Conservation (phyloP, 768 basidiomycete species). For the Auricularia sp. region DNA sequence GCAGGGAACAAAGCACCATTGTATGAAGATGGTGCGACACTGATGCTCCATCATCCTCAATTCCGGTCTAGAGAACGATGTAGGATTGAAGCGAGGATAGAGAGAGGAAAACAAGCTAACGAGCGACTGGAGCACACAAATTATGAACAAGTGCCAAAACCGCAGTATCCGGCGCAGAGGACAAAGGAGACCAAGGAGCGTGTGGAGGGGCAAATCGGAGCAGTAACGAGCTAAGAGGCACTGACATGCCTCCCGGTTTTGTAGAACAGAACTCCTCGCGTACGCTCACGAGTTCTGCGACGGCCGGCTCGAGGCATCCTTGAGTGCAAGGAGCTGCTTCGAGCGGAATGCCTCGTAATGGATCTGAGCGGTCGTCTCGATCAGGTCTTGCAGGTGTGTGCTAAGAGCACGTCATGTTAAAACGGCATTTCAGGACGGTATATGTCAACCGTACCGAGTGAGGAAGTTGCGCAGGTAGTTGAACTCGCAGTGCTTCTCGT, state of each 20-base stretch:
- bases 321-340: conserved; percentile 92
- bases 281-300: background rate
- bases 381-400: conserved; percentile 95
- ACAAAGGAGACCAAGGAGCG: background rate
- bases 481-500: conserved; percentile 96
- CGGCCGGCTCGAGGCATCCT: conserved; percentile 69
- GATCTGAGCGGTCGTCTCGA: conserved; percentile 97
- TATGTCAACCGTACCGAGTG: conserved; percentile 46
- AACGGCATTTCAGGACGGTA: background rate
- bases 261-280: background rate
- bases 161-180: background rate
- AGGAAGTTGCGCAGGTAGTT: conserved; percentile 95
- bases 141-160: background rate
- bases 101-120: background rate
- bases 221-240: background rate
- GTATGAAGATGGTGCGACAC: background rate
- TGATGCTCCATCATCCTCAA: background rate
- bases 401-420: conserved; percentile 25
- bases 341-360: conserved; percentile 99
- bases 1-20: background rate
- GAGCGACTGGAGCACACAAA: conserved; percentile 1
- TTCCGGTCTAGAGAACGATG: background rate
- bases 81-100: background rate
- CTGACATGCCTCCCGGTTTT: background rate
- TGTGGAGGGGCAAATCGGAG: background rate